Evolutionary conservation across 148 eudicot genomes (phyloP).

Genomic region (Rhododendron kiyosumense): DNA sequence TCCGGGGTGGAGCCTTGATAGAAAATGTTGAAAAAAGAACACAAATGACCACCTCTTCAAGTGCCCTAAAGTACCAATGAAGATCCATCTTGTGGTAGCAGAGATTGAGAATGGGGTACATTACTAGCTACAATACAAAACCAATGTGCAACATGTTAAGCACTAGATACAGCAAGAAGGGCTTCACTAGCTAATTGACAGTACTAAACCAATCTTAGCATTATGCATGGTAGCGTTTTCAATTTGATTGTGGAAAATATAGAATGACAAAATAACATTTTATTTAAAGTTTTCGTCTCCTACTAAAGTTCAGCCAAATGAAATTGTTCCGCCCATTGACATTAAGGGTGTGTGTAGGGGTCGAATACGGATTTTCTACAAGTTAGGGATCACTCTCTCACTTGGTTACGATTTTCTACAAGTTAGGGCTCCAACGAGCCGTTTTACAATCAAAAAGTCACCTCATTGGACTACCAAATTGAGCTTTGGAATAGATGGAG

Average conservation of each 20-base stretch:
- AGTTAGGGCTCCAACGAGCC: no score
- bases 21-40: slow-evolving; percentile 59
- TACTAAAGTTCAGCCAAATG: neutral
- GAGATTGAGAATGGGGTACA: slow-evolving; percentile 89
- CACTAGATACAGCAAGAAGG: no score
- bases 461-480: no score
- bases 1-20: slow-evolving; percentile 57
- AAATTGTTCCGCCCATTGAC: neutral
- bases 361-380: no score
- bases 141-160: slow-evolving; percentile 12
- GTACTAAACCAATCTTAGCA: no score
- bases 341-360: neutral
- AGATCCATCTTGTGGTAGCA: slow-evolving; percentile 89
- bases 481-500: no score
- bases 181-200: neutral
- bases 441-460: no score
- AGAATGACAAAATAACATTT: neutral
- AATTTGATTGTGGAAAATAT: neutral
- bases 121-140: slow-evolving; percentile 51
- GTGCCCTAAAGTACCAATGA: slow-evolving; percentile 91
- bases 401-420: no score
- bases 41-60: slow-evolving; percentile 85
- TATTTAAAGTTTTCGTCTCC: neutral
- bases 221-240: no score
- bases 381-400: no score